Evolutionary conservation across 106 monocot genomes (phyloP), one percentile per base, ranked within the genome.

Genomic region (Acanthochlamys bracteata): DNA sequence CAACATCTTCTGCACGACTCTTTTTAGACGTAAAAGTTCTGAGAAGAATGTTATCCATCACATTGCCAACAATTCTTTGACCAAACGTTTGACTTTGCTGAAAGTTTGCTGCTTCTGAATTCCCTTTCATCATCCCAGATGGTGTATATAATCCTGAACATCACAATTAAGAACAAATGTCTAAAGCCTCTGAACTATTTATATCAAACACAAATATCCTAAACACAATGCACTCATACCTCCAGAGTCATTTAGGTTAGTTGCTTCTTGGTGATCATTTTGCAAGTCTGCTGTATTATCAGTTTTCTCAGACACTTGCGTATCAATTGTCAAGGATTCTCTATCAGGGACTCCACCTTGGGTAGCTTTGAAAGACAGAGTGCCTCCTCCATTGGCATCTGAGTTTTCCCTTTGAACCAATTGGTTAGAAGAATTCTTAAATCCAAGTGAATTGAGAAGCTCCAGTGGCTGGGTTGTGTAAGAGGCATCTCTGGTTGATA

Each of bases 401-500:
- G 33, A 73, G 47, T 66, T 70, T 46, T 65, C 75, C 19, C 21
- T 42, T 60, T 63, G 39, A 19, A 51, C 27, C 8, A 25, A 24
- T 55, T 78, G 79, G 25, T 70, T 78, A 39, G 67, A 86, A 41
- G 79, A 62, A 42, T 82, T 79, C 20, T 81, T 82, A 73, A 88
- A 85, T 60, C 84, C 91, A 57, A 96, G 56, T 7, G 88, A 96
- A 72, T 96, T 91, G 66, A 91, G 88, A 41, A 96, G 84, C 65
- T 96, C 96, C 41, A 96, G 87, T 25, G 96, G 96, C 65, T 91
- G 96, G 59, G 91, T 91, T 40, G 96, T 85, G 80, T 85, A 96
- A 49, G 86, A 80, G 13, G 96, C 96, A 91, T 96, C 96, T 63
- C 96, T 96, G 87, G 23, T 51, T 49, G 51, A 56, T 45, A 26